Evolutionary conservation across 306 rosid genomes (phyloP).

Genomic region (Inga oerstediana): DNA sequence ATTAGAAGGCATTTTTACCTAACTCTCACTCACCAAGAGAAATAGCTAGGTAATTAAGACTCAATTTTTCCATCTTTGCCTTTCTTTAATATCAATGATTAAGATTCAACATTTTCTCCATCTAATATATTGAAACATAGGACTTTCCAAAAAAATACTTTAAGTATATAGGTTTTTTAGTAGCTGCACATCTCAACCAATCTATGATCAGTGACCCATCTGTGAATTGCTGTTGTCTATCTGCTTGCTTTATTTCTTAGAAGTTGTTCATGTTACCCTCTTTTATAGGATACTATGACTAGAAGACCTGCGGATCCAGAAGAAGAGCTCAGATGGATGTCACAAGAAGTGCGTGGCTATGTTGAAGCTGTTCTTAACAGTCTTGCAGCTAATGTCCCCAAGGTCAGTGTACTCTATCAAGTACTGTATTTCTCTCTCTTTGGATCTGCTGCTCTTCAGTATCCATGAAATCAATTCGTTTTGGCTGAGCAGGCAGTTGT

Average conservation of each 20-base stretch:
- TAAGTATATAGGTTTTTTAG: slow-evolving; percentile 11
- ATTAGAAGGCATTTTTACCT: background rate
- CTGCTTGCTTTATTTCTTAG: background rate
- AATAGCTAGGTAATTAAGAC: background rate
- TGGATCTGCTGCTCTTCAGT: slow-evolving; percentile 18
- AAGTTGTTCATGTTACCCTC: slow-evolving; percentile 23
- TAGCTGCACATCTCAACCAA: slow-evolving; percentile 6
- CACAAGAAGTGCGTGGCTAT: slow-evolving; percentile 73
- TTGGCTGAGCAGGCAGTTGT: slow-evolving; percentile 58
- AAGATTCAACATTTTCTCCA: background rate
- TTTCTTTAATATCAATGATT: background rate
- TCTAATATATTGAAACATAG: background rate
- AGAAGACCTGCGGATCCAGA: slow-evolving; percentile 69
- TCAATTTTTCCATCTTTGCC: background rate
- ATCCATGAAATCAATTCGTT: slow-evolving; percentile 34
- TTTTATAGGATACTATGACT: slow-evolving; percentile 56
- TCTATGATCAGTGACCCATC: background rate
- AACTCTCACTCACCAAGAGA: too few species aligned
- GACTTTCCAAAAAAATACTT: background rate
- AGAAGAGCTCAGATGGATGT: slow-evolving; percentile 73
- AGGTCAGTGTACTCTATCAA: slow-evolving; percentile 44
- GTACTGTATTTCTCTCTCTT: slow-evolving; percentile 15
- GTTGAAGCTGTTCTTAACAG: slow-evolving; percentile 71
- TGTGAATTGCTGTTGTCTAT: background rate
- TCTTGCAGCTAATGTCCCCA: slow-evolving; percentile 64